Evolutionary conservation across 2,329 filamentous ascomycete species (phyloP).

Genomic region (Phaeophleospora eucalypticola): DNA sequence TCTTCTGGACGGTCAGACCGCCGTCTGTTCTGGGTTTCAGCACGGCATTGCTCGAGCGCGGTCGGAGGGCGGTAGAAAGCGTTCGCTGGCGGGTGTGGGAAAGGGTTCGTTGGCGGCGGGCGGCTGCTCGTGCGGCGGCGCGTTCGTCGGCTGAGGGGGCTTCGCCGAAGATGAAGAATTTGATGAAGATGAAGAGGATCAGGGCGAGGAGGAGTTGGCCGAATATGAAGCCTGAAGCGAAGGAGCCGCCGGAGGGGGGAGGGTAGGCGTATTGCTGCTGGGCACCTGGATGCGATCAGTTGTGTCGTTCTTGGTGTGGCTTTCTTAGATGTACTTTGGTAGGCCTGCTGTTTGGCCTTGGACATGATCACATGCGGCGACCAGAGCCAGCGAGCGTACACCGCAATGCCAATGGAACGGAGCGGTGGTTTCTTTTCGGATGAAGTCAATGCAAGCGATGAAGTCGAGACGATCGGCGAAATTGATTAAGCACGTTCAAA

Average conservation of each 20-base stretch:
- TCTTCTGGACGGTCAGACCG: slow-evolving; percentile 79
- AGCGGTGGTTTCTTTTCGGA: background rate
- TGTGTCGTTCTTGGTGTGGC: background rate
- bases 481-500: slow-evolving; percentile 5
- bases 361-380: slow-evolving; percentile 24
- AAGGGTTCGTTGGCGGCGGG: slow-evolving; percentile 68
- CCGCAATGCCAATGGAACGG: too few relatives aligned
- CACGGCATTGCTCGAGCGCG: slow-evolving; percentile 27
- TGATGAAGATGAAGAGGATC: slow-evolving; percentile 91
- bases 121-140: slow-evolving; percentile 68
- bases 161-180: slow-evolving; percentile 99
- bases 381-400: background rate
- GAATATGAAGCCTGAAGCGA: slow-evolving; percentile 88
- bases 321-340: slow-evolving; percentile 23
- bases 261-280: slow-evolving; percentile 21
- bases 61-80: slow-evolving; percentile 31
- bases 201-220: slow-evolving; percentile 91
- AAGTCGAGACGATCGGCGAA: background rate
- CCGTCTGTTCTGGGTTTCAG: slow-evolving; percentile 29
- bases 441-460: background rate
- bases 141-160: slow-evolving; percentile 78
- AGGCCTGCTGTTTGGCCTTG: slow-evolving; percentile 33
- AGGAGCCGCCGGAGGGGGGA: slow-evolving; percentile 50
- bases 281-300: slow-evolving; percentile 10
- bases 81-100: slow-evolving; percentile 55